Evolutionary conservation across 345 rosid species (phyloP).

Genomic region (Angophora floribunda): DNA sequence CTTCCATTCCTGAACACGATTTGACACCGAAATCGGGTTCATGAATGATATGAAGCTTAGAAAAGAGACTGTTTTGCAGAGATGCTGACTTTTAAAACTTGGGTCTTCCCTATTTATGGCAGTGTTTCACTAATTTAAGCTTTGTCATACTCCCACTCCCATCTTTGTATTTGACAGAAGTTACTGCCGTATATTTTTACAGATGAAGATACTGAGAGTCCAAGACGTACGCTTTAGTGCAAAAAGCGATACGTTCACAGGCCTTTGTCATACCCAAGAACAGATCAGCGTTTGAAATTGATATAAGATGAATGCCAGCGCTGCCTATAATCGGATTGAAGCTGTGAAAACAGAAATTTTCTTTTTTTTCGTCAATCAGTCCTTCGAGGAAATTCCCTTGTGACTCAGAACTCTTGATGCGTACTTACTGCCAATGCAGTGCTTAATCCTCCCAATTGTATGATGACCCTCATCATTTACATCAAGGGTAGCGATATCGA

Average conservation of each 20-base stretch:
- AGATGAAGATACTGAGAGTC: neutral
- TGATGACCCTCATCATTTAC: neutral
- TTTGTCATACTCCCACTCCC: neutral
- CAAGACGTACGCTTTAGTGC: neutral
- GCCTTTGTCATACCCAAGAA: neutral
- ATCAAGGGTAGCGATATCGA: neutral
- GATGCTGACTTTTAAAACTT: neutral
- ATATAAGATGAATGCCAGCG: fast-evolving
- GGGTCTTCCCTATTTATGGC: neutral
- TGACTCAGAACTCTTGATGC: neutral
- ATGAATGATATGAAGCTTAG: neutral
- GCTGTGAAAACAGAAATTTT: neutral
- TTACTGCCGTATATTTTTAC: neutral
- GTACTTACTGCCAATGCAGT: neutral
- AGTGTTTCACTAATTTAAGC: neutral
- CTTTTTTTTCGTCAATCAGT: neutral
- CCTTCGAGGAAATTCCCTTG: neutral
- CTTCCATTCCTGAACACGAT: neutral
- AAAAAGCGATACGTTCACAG: neutral
- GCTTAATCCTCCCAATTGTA: neutral
- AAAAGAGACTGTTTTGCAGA: neutral
- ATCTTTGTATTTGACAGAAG: neutral
- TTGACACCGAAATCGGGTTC: neutral
- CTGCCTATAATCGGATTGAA: neutral
- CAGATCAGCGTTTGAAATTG: neutral